Percentiles rank a stretch among this genome's conserved stretches.
Conservation (phyloP, 495 filamentous ascomycete species). For the Neurospora pannonica region DNA sequence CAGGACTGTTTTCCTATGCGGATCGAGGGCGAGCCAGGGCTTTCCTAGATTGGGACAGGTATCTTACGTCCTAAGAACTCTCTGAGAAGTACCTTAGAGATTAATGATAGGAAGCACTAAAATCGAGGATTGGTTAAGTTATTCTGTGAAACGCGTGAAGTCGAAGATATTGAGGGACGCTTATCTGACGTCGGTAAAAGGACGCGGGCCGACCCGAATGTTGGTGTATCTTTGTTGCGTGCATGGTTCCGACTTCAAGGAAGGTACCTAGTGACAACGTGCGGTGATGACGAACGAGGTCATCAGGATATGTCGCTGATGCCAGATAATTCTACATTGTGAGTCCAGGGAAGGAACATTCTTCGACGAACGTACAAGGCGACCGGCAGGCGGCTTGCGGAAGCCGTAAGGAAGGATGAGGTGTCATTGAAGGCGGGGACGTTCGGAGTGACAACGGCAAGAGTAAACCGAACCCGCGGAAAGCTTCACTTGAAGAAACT, state of each 20-base stretch:
- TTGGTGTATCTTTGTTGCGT: not conserved
- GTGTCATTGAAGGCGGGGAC: not conserved
- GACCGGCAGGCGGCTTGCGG: not conserved
- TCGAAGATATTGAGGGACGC: not conserved
- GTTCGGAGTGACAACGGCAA: not conserved
- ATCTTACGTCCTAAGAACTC: not conserved
- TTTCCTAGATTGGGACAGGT: not conserved
- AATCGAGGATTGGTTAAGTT: not conserved
- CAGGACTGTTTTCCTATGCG: not conserved
- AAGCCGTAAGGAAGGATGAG: not conserved
- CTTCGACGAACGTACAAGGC: not conserved
- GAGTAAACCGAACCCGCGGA: not conserved
- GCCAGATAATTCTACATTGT: not conserved
- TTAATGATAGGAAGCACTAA: not conserved
- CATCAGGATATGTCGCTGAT: not conserved
- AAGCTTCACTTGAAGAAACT: not conserved
- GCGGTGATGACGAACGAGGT: too few species aligned
- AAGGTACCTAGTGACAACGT: not conserved
- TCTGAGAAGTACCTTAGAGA: not conserved
- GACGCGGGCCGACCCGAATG: not conserved
- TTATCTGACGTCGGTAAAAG: not conserved
- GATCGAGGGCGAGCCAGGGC: not conserved
- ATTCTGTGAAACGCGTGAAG: not conserved
- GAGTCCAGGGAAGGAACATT: not conserved
- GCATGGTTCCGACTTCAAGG: not conserved